Base-by-base conservation (phyloP, 768 basidiomycete genomes). In the Kwoniella bestiolae region DNA sequence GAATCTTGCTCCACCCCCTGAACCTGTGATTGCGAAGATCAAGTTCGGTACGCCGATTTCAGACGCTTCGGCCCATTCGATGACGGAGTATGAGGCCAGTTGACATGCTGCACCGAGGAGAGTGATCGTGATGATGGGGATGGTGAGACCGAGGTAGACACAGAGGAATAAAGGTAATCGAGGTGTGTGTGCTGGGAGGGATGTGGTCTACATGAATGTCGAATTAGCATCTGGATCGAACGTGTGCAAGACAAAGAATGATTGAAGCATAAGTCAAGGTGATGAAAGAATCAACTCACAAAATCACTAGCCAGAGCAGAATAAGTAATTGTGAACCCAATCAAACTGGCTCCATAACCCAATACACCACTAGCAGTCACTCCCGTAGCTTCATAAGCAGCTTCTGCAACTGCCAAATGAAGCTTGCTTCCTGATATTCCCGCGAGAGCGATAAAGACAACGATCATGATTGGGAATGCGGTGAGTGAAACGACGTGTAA, bases 281-380 rank as follows among this genome's bases (percentile, higher is more conserved):
- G n/a, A 45, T 25, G n/a, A 21, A n/a, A n/a, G n/a, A n/a, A n/a
- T n/a, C 31, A 41, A 73, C 77, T 63, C 56, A 79, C 76, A 50
- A 75, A 81, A 57, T 81, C 80, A 53, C 75, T 77, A 16, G 77
- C 75, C 45, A 81, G 68, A 60, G 72, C 66, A 18, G 73, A 72
- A 55, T 78, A 81, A 8, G 72, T 75, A 41, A 78, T 70, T 12
- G 77, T 78, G 66, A 81, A 81, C 0, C 80, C 80, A 50, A 81
- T 78, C 65, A 79, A 60, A 60, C 74, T 81, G 11, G 78, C 71
- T 63, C 77, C 78, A 57, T 75, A 79, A 7, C 73, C 75, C 31
- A 79, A 60, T 9, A 77, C 72, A 25, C 75, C 75, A 23, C 71
- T 68, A 34, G 71, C 67, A 9, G 75, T 74, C 31, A 67, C 69